A percentile compares a stretch with the other conserved stretches of the same genome.
Evolutionary conservation across 1,284 basidiomycete genomes (phyloP).

Genomic region (Macrocybe sp.): DNA sequence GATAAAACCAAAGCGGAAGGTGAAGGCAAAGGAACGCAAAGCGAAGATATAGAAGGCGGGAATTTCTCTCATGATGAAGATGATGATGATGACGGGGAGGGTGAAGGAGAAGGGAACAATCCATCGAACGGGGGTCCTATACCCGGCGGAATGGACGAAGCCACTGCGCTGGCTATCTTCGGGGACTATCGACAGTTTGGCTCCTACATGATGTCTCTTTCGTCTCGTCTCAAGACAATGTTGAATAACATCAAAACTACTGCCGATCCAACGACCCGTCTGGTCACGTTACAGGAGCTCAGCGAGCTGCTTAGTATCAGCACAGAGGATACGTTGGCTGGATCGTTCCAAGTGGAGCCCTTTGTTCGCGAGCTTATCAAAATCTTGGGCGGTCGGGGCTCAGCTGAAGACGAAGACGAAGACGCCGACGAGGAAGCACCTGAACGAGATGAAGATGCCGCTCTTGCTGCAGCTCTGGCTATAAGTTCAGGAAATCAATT

Average conservation of each 20-base stretch:
- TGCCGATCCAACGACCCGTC: constrained; percentile 75
- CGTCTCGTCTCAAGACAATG: constrained; percentile 85
- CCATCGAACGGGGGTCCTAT: constrained; percentile 41
- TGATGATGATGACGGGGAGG: constrained; percentile 29
- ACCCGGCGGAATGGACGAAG: constrained; percentile 65
- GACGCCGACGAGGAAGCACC: constrained; percentile 50
- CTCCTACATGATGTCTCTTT: constrained; percentile 85
- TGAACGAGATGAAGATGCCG: constrained; percentile 77
- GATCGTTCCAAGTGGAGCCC: constrained; percentile 89
- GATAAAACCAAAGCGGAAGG: constrained; percentile 26
- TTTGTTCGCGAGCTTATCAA: constrained; percentile 92
- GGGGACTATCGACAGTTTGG: constrained; percentile 83
- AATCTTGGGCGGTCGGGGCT: constrained; percentile 83
- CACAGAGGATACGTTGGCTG: constrained; percentile 95
- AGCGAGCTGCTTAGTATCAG: constrained; percentile 94
- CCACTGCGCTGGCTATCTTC: constrained; percentile 76
- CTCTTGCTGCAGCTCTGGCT: constrained; percentile 78
- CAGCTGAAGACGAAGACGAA: constrained; percentile 65
- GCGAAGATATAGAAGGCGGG: constrained; percentile 32
- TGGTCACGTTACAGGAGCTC: constrained; percentile 90
- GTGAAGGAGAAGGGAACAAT: constrained; percentile 37
- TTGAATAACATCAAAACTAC: constrained; percentile 84
- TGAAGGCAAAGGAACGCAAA: constrained; percentile 26
- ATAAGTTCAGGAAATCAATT: constrained; percentile 63
- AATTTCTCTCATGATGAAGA: constrained; percentile 19